phyloP scores from a whole-genome alignment of 768 basidiomycete species.

The Multifurca ochricompacta region DNA sequence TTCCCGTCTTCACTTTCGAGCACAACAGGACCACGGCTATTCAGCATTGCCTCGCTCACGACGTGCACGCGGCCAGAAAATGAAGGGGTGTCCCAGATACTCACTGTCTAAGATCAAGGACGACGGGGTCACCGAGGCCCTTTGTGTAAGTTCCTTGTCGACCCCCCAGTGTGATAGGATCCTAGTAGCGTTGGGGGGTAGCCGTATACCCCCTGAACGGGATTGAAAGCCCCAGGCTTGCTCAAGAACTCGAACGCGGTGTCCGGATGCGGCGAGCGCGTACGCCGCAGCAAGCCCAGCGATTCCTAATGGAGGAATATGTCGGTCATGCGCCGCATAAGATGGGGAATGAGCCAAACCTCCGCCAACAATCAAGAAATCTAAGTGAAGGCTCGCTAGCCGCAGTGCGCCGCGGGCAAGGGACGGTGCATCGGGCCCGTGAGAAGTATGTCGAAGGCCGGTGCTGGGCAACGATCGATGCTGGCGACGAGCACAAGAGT shows the following conservation, averaged over 20 bases:
- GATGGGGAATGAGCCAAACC: conserved; percentile 8
- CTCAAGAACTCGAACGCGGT: conserved; percentile 19
- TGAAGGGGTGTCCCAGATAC: not conserved
- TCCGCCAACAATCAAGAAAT: conserved; percentile 20
- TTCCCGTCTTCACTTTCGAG: conserved; percentile 18
- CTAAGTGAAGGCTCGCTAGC: conserved; percentile 10
- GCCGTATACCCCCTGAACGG: conserved; percentile 11
- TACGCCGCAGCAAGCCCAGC: conserved; percentile 20
- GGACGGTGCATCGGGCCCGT: not conserved
- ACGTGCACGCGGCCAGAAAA: no score
- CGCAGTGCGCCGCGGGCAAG: not conserved
- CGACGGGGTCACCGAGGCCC: not conserved
- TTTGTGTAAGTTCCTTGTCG: conserved; percentile 14
- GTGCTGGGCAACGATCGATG: not conserved
- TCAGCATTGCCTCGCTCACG: not conserved
- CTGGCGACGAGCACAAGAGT: not conserved
- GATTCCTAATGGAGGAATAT: conserved; percentile 7
- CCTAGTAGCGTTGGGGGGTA: conserved; percentile 18
- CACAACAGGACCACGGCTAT: not conserved
- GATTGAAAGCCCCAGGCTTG: not conserved
- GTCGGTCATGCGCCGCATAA: not conserved
- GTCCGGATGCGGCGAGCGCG: conserved; percentile 16
- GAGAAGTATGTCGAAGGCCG: not conserved
- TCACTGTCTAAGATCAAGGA: conserved; percentile 16
- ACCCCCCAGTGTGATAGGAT: conserved; percentile 19